Conservation (phyloP, 2,329 filamentous ascomycete genomes). For the Tricladium varicosporioides region DNA sequence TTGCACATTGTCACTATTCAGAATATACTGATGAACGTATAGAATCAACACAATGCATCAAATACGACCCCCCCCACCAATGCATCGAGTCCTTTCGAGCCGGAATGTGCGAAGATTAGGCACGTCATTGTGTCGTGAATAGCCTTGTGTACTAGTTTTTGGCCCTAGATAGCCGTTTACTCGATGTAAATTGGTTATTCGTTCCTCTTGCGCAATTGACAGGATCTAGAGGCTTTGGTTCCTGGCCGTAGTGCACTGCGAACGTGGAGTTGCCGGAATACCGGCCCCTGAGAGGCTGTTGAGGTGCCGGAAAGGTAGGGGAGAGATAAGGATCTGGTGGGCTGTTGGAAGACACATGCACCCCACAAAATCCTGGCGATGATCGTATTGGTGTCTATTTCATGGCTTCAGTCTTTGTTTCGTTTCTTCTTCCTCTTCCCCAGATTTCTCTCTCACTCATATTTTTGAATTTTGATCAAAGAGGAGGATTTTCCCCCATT, state of each 20-base stretch:
- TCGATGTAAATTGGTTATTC: constrained; percentile 23
- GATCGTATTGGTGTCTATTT: constrained; percentile 1
- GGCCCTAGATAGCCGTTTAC: constrained; percentile 14
- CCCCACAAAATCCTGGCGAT: constrained; percentile 24
- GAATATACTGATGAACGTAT: neutral
- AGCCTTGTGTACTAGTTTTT: neutral
- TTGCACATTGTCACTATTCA: neutral
- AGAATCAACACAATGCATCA: neutral
- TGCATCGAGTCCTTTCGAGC: neutral
- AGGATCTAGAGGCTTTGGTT: neutral
- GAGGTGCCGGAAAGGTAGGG: constrained; percentile 7
- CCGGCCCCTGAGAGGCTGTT: neutral
- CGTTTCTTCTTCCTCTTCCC: constrained; percentile 13
- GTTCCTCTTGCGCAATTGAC: neutral
- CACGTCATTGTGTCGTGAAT: neutral
- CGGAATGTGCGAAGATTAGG: neutral
- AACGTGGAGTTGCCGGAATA: neutral
- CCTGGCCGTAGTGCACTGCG: neutral
- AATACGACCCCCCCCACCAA: neutral
- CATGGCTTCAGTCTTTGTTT: constrained; percentile 3
- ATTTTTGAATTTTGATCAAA: constrained; percentile 6
- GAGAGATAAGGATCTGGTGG: constrained; percentile 25
- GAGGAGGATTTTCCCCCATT: constrained; percentile 5
- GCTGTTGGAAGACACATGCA: constrained; percentile 18
- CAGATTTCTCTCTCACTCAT: constrained; percentile 8